Evolutionary conservation across 2,329 filamentous ascomycete species (phyloP).

Genomic region (Aspergillus novoparasiticus): DNA sequence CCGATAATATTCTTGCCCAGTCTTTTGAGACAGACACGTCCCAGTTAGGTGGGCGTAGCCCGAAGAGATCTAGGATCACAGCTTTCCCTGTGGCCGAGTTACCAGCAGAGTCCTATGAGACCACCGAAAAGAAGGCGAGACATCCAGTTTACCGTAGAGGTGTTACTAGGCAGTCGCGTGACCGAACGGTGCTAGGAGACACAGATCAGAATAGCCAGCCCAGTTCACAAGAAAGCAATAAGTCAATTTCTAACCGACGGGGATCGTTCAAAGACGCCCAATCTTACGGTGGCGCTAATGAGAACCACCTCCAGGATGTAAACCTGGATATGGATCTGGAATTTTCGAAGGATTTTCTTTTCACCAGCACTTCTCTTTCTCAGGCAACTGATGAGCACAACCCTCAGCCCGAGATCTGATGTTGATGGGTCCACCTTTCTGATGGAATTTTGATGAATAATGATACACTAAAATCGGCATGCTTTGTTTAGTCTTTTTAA

Average conservation of each 20-base stretch:
- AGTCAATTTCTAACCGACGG: conserved; percentile 15
- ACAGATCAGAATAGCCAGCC: conserved; percentile 30
- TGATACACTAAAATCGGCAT: neutral
- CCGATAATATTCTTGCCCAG: conserved; percentile 15
- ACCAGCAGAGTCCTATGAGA: conserved; percentile 12
- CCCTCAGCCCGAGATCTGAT: conserved; percentile 1
- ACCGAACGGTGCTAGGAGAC: conserved; percentile 29
- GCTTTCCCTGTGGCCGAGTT: conserved; percentile 19
- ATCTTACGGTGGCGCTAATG: conserved; percentile 13
- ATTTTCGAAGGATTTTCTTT: conserved; percentile 39
- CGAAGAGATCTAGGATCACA: conserved; percentile 32
- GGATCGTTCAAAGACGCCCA: conserved; percentile 15
- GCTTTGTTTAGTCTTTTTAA: conserved; percentile 5
- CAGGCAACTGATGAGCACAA: conserved; percentile 19
- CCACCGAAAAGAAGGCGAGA: conserved; percentile 10
- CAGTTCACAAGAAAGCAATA: conserved; percentile 21
- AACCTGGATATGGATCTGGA: conserved; percentile 39
- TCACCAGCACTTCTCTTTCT: conserved; percentile 36
- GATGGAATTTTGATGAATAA: neutral
- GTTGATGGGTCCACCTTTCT: neutral
- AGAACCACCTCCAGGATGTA: conserved; percentile 29
- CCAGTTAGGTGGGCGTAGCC: conserved; percentile 24
- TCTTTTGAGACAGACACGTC: conserved; percentile 27
- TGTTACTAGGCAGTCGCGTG: conserved; percentile 8
- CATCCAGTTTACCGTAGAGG: conserved; percentile 8